Evolutionary conservation across 129 eudicot genomes (phyloP).

Genomic region (Artemisia annua): DNA sequence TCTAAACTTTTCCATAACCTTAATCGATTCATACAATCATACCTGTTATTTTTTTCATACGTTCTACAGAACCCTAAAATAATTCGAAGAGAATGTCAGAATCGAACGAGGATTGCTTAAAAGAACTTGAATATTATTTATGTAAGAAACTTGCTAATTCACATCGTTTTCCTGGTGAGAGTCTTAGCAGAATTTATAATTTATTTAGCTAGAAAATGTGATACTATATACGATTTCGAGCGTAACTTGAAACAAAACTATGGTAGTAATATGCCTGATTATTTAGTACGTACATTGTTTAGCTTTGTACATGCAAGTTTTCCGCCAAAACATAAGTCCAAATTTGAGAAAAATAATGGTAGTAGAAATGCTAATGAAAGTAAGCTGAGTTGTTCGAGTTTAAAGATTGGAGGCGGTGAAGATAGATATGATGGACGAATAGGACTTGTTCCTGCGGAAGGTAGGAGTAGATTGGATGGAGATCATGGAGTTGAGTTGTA

Average conservation of each 20-base stretch:
- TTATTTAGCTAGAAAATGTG: constrained; percentile 59
- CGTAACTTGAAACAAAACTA: constrained; percentile 49
- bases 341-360: background rate
- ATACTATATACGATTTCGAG: constrained; percentile 60
- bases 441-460: constrained; percentile 13
- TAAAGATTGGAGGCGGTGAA: background rate
- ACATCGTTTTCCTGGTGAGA: constrained; percentile 66
- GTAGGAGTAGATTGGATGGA: constrained; percentile 31
- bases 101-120: no score
- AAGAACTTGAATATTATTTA: no score
- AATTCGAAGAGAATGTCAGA: no score
- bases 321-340: constrained; percentile 41
- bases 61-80: no score
- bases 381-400: no score
- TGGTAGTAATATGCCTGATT: constrained; percentile 88
- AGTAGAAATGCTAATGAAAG: background rate
- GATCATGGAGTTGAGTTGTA: constrained; percentile 62
- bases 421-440: constrained; percentile 14
- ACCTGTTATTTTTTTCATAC: no score
- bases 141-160: background rate
- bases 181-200: constrained; percentile 79
- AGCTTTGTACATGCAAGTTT: constrained; percentile 77
- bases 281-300: constrained; percentile 69
- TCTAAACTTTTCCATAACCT: no score
- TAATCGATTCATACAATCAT: no score